phyloP scores from a whole-genome alignment of 179 eudicot genomes.

The Silene coronaria region DNA sequence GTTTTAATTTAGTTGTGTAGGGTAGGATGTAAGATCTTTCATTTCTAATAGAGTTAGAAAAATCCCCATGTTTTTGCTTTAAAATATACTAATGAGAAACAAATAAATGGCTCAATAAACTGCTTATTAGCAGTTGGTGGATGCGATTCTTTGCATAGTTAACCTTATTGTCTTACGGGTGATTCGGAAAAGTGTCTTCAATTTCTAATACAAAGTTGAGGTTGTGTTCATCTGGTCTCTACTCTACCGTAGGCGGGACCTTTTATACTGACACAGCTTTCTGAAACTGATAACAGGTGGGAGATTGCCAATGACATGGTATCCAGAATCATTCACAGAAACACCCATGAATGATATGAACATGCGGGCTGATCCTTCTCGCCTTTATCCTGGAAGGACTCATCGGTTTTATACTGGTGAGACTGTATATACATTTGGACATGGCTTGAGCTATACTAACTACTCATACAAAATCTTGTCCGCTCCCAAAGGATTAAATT shows the following conservation, averaged over 20 bases:
- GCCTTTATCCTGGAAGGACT: slow-evolving; percentile 83
- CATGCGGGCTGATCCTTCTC: slow-evolving; percentile 80
- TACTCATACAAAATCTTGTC: slow-evolving; percentile 59
- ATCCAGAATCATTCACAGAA: slow-evolving; percentile 69
- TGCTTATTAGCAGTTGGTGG: too few species aligned
- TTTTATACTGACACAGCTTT: neutral
- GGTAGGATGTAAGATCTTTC: neutral
- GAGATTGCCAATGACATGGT: slow-evolving; percentile 46
- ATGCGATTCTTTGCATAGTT: too few species aligned
- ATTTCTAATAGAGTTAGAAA: too few species aligned
- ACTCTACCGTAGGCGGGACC: too few species aligned
- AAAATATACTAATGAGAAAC: too few species aligned
- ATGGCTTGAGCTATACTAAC: slow-evolving; percentile 72
- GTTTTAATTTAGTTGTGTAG: neutral
- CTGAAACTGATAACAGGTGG: slow-evolving; percentile 31
- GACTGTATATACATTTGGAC: slow-evolving; percentile 58
- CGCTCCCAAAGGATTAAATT: slow-evolving; percentile 39
- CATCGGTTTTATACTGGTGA: slow-evolving; percentile 80
- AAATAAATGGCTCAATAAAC: too few species aligned
- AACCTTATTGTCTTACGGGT: too few species aligned
- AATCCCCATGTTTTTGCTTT: too few species aligned
- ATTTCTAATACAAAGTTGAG: too few species aligned
- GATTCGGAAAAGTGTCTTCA: too few species aligned
- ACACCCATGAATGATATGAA: slow-evolving; percentile 86
- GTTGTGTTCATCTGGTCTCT: too few species aligned